Evolutionary conservation across 495 filamentous ascomycete genomes (phyloP).

Genomic region (Lichenothelia convexa): DNA sequence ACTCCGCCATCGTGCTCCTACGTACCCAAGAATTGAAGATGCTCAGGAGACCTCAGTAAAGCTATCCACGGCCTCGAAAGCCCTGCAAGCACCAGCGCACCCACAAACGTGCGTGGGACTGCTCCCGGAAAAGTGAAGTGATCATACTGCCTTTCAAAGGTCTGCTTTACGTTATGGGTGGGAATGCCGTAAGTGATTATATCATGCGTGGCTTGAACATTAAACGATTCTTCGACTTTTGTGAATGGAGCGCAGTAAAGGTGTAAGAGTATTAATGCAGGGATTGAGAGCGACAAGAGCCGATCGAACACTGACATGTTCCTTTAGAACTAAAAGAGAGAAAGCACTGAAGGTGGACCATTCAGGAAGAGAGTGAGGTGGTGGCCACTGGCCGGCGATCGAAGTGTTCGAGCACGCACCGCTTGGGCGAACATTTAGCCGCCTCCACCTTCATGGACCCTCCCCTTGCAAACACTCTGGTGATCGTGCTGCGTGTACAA

Average conservation of each 20-base stretch:
- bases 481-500: too few relatives aligned
- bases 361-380: too few relatives aligned
- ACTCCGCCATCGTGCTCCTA: too few relatives aligned
- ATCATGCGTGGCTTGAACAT: conserved; percentile 87
- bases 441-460: too few relatives aligned
- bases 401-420: too few relatives aligned
- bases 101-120: conserved; percentile 79
- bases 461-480: too few relatives aligned
- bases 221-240: conserved; percentile 98
- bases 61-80: conserved; percentile 35
- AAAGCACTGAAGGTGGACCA: too few relatives aligned
- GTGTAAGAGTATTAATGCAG: conserved; percentile 52
- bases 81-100: conserved; percentile 53
- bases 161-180: conserved; percentile 28
- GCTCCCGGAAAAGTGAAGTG: conserved; percentile 82
- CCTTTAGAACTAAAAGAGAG: too few relatives aligned
- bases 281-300: conserved; percentile 35
- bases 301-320: too few relatives aligned
- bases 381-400: too few relatives aligned
- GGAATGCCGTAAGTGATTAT: conserved; percentile 66
- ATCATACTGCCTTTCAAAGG: conserved; percentile 49
- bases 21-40: conserved; percentile 36
- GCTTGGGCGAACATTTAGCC: too few relatives aligned
- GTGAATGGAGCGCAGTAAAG: conserved; percentile 72
- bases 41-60: conserved; percentile 26